These are phyloP conservation scores for Immersiella caudata DNA, from an alignment of 495 filamentous ascomycete genomes.

Conservation along the genomic window DNA sequence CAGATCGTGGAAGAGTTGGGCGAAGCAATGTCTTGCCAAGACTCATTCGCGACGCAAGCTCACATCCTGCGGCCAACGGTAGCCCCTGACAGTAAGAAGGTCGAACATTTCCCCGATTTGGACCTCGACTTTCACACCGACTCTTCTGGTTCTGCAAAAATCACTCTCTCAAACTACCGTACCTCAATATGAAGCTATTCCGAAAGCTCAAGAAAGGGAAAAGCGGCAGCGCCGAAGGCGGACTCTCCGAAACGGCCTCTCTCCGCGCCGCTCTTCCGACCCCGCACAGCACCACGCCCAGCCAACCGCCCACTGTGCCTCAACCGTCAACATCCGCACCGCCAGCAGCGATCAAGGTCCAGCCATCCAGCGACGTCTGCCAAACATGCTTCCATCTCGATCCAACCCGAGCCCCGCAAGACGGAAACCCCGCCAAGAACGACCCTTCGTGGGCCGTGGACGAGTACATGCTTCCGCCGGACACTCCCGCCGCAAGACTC, in stretches of 20 bases:
- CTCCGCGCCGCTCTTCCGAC: background rate
- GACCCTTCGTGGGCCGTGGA: background rate
- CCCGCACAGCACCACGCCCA: no score
- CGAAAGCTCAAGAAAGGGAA: slow-evolving; percentile 3
- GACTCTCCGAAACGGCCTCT: background rate
- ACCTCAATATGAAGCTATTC: background rate
- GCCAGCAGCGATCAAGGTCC: background rate
- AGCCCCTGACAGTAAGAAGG: no score
- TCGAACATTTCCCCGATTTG: no score
- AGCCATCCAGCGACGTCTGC: background rate
- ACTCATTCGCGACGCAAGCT: no score
- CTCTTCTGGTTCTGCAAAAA: no score
- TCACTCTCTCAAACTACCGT: no score
- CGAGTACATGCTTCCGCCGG: background rate
- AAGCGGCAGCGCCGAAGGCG: background rate
- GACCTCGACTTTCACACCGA: no score
- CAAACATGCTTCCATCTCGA: slow-evolving; percentile 9
- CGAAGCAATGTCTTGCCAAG: no score
- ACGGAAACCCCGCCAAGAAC: background rate
- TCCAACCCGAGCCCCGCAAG: background rate
- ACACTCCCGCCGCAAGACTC: slow-evolving; percentile 1
- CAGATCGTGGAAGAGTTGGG: no score
- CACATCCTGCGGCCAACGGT: no score
- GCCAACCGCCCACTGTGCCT: no score
- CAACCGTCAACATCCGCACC: background rate